Base-by-base conservation (phyloP, 1,284 basidiomycete species). In the Moesziomyces parantarcticus region DNA sequence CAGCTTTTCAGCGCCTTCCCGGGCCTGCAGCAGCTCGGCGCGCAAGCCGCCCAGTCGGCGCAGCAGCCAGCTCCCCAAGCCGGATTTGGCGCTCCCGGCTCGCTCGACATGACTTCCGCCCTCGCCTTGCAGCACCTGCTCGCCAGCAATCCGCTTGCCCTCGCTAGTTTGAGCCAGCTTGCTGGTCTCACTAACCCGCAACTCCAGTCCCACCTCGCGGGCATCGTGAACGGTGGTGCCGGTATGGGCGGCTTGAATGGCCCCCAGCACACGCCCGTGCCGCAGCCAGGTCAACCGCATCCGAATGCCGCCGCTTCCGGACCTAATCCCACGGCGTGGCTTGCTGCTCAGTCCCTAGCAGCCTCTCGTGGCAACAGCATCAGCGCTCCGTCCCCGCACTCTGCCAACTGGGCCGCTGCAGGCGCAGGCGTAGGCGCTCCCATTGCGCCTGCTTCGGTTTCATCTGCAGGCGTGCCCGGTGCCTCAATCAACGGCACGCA, bases 81-180 rank as follows among this genome's bases (percentile, higher is more conserved):
- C 34, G 61, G 47, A 26, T 63, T 64, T 20, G 55, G 50, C 20
- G 58, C n/a, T 32, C n/a, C 50, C 7, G 58, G 58, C n/a, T 55
- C 65, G 21, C 58, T 75, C 45, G 81, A 83, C 55, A 68, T 83
- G 57, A 78, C 78, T 7, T 80, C 78, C 7, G 77, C 78, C 21
- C 60, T 83, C n/a, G 81, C 81, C n/a, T 58, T 83, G 21, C 81
- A 83, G 60, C 79, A 83, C 50, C 66, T 83, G 13, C 58, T 83
- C 16, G 64, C 75, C 36, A 72, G 69, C 63, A 83, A 81, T 29
- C 80, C 81, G 10, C 53, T 78, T 18, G 79, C 77, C 8, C 67
- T 75, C 9, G 72, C 72, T n/a, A 70, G 72, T 25, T 20, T 75
- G 23, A 69, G 66, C 36, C 72, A 75, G 34, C 55, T 75, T 11